These are phyloP conservation scores for Penicillium olsonii DNA, from an alignment of 2,329 filamentous ascomycete species.

Conservation along the genomic window DNA sequence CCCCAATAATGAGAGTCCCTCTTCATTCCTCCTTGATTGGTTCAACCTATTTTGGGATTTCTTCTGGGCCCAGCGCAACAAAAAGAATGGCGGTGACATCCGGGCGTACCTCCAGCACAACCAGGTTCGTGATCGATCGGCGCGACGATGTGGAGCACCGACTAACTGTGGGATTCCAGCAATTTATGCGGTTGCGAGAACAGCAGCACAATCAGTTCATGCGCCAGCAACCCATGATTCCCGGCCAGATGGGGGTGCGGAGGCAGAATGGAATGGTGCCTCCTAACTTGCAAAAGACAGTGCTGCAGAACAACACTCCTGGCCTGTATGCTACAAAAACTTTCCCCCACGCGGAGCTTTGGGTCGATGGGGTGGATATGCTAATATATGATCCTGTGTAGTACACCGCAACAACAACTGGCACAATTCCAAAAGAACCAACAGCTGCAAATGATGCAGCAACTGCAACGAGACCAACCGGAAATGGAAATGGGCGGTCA, in stretches of 20 bases:
- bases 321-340: conserved; percentile 38
- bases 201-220: conserved; percentile 76
- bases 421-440: conserved; percentile 65
- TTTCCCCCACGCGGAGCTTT: conserved; percentile 3
- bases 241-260: conserved; percentile 58
- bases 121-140: conserved; percentile 60
- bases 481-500: conserved; percentile 82
- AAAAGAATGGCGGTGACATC: conserved; percentile 64
- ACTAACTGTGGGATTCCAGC: conserved; percentile 47
- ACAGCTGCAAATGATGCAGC: conserved; percentile 64
- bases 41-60: conserved; percentile 98
- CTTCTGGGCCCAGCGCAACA: conserved; percentile 76
- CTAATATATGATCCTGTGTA: conserved; percentile 38
- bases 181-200: conserved; percentile 69
- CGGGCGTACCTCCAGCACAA: conserved; percentile 78
- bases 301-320: conserved; percentile 69
- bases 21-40: conserved; percentile 93
- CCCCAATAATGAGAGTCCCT: conserved; percentile 64
- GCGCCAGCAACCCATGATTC: conserved; percentile 66
- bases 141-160: conserved; percentile 5
- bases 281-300: conserved; percentile 65
- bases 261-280: conserved; percentile 38
- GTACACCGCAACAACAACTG: conserved; percentile 60
- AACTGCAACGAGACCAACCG: conserved; percentile 86
- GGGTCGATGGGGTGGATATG: conserved; percentile 9